A percentile compares a stretch with the other conserved stretches of the same genome.
phyloP scores from a whole-genome alignment of 139 green algal genomes.

The Diplosphaera chodatii region DNA sequence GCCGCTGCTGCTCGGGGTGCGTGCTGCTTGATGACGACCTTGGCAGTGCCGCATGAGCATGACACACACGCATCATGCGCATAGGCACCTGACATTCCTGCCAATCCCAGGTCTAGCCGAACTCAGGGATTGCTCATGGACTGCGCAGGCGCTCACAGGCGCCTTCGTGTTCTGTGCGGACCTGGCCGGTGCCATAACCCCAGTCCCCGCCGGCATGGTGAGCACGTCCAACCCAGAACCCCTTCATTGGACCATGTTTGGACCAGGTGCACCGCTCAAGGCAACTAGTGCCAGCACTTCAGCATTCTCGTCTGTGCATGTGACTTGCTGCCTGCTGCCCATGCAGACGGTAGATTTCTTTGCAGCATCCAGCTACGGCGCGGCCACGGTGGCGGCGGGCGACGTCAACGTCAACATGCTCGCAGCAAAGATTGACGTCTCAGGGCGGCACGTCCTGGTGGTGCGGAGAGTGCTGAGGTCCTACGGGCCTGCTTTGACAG shows the following conservation, averaged over 20 bases:
- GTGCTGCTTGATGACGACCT: no score
- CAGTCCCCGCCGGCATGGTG: constrained; percentile 28
- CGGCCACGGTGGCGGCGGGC: constrained; percentile 16
- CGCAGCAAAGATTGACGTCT: constrained; percentile 8
- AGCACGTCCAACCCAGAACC: no score
- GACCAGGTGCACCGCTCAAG: no score
- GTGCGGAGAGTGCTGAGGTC: constrained; percentile 29
- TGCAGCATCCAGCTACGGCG: constrained; percentile 32
- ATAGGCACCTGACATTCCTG: not conserved
- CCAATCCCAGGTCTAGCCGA: no score
- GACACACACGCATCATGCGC: not conserved
- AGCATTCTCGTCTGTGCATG: no score
- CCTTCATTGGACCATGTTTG: no score
- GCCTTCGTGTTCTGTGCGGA: constrained; percentile 55
- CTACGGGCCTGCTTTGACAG: no score
- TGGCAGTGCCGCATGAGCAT: not conserved
- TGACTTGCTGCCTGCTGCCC: no score
- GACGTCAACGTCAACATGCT: constrained; percentile 22
- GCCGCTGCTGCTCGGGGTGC: constrained; percentile 34
- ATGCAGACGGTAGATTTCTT: constrained; percentile 60
- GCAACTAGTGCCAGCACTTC: no score
- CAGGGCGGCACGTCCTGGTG: constrained; percentile 50
- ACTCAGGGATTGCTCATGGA: not conserved
- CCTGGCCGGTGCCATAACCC: constrained; percentile 42
- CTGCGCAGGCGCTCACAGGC: constrained; percentile 38